These are phyloP conservation scores for Trichoderma parareesei DNA, from an alignment of 495 filamentous ascomycete species.

Conservation along the genomic window DNA sequence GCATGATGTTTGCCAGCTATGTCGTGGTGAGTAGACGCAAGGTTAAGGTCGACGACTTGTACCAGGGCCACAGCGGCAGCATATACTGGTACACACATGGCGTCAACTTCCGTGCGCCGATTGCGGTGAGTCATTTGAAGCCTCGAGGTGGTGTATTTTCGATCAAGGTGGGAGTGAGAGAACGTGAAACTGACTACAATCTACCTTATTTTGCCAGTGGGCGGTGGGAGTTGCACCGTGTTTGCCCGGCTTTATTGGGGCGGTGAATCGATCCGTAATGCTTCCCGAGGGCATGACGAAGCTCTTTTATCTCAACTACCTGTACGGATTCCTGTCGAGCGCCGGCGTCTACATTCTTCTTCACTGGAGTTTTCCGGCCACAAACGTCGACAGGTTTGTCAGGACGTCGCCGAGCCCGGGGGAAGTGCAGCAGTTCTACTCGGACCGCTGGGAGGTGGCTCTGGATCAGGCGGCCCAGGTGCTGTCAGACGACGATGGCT, in stretches of 20 bases:
- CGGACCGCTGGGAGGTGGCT: slow-evolving; percentile 3
- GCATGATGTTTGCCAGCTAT: slow-evolving; percentile 35
- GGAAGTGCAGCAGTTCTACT: background rate
- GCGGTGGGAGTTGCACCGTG: background rate
- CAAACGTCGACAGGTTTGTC: background rate
- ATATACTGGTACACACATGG: slow-evolving; percentile 36
- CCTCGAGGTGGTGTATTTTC: background rate
- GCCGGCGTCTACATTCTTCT: background rate
- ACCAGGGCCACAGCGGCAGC: slow-evolving; percentile 19
- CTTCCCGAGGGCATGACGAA: slow-evolving; percentile 1
- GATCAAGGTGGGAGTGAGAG: background rate
- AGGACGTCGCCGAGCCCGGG: background rate
- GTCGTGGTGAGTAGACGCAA: slow-evolving; percentile 30
- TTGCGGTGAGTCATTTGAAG: slow-evolving; percentile 18
- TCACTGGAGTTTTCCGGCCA: background rate
- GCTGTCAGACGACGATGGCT: slow-evolving; percentile 1
- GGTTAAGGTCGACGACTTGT: slow-evolving; percentile 35
- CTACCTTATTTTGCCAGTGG: background rate
- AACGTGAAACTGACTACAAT: background rate
- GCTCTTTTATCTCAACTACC: slow-evolving; percentile 3
- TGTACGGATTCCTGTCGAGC: background rate
- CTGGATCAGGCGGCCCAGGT: background rate
- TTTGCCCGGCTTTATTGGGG: slow-evolving; percentile 5
- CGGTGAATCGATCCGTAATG: background rate
- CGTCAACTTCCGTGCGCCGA: slow-evolving; percentile 35